A percentile compares a stretch with the other conserved stretches of the same genome.
phyloP scores from a whole-genome alignment of 768 basidiomycete species.

The Myochromella boudieri region DNA sequence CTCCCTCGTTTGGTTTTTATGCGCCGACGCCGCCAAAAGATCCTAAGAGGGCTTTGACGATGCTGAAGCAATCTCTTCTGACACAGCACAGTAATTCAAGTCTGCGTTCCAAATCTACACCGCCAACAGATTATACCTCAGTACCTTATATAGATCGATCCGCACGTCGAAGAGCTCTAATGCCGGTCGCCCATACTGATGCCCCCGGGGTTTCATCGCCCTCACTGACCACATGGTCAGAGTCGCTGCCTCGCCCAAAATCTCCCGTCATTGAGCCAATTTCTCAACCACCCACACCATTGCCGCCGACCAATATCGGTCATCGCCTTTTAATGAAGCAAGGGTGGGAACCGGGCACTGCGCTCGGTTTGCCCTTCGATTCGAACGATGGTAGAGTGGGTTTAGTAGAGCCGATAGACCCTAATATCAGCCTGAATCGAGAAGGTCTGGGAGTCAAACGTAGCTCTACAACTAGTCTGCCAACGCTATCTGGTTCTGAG shows the following conservation, averaged over 20 bases:
- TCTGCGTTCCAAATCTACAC: slow-evolving; percentile 15
- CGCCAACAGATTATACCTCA: slow-evolving; percentile 13
- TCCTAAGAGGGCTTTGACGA: slow-evolving; percentile 63
- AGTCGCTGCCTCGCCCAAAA: slow-evolving; percentile 21
- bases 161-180: slow-evolving; percentile 63
- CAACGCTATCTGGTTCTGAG: slow-evolving; percentile 18
- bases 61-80: slow-evolving; percentile 65
- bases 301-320: slow-evolving; percentile 63
- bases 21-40: slow-evolving; percentile 35
- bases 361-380: slow-evolving; percentile 39
- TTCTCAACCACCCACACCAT: slow-evolving; percentile 45
- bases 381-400: slow-evolving; percentile 35
- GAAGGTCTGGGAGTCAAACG: slow-evolving; percentile 55
- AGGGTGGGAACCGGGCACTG: slow-evolving; percentile 73
- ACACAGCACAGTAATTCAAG: slow-evolving; percentile 40
- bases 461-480: slow-evolving; percentile 18
- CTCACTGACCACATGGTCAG: slow-evolving; percentile 10
- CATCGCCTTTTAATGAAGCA: slow-evolving; percentile 68
- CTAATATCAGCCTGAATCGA: slow-evolving; percentile 40
- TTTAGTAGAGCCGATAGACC: slow-evolving; percentile 58
- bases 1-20: slow-evolving; percentile 14
- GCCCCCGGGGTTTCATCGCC: slow-evolving; percentile 46
- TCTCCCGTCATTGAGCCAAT: slow-evolving; percentile 23
- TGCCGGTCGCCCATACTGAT: slow-evolving; percentile 50
- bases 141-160: slow-evolving; percentile 64